Base-by-base conservation (phyloP, 441 rosid genomes). In the Codiaeum variegatum region DNA sequence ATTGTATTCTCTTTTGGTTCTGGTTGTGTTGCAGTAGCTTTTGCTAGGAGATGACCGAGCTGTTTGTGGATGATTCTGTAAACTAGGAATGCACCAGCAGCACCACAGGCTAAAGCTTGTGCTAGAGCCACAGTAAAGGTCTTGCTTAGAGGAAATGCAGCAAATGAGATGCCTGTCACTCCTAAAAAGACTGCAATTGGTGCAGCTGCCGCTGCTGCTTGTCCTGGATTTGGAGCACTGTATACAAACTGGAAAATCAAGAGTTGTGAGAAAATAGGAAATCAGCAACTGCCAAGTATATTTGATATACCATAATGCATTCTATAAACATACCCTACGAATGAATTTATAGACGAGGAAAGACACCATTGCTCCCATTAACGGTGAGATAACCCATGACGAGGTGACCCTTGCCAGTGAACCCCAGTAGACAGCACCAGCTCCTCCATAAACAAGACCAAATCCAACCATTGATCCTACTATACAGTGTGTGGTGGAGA, bases 381-480 rank as follows among this genome's bases (percentile, higher is more conserved):
- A 0, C 10, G 99, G 97, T 51, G 99, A 96, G 79, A 96, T 89
- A 69, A 96, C 92, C 99, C 99, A 96, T 2, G 99, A 96, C 0
- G 97, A 90, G 74, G 85, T 83, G 63, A 96, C 99, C 82, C 91
- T 87, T 62, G 94, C 98, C 69, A 96, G 71, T 69, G 98, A 91
- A 56, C 91, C 88, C 99, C 99, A 96, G 83, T 91, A 96, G 77
- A 96, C 97, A 0, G 98, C 98, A 28, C 94, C 91, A 68, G 91
- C 61, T 60, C 99, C 98, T 11, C 99, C 99, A 70, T 91, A 96
- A 6, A 83, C 94, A 21, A 96, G 92, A 36, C 97, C 99, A 72
- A 96, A 90, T 44, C 99, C 99, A 54, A 96, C 99, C 99, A 96
- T 96, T 46, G 98, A 89, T 77, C 98, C 99, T 0, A 96, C 89